A percentile compares a stretch with the other conserved stretches of the same genome.
These are phyloP conservation scores for Botrytis medusae DNA, from an alignment of 2,329 filamentous ascomycete genomes.

Conservation along the genomic window DNA sequence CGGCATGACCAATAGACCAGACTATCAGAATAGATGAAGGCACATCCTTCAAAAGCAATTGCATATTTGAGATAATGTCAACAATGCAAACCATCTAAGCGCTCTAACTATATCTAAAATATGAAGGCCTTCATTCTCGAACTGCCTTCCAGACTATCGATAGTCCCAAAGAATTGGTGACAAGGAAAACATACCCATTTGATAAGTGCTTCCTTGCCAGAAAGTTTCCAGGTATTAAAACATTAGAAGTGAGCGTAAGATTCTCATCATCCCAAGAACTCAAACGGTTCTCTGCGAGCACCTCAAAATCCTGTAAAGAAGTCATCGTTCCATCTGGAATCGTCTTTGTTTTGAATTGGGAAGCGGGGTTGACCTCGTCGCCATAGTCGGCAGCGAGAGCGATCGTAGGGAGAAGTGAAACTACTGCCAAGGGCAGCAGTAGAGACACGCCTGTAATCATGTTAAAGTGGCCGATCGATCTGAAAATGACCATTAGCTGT, in stretches of 20 bases:
- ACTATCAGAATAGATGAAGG: background rate
- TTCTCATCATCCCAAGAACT: constrained; percentile 16
- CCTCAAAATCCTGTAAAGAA: constrained; percentile 1
- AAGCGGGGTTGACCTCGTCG: constrained; percentile 24
- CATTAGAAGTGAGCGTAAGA: constrained; percentile 14
- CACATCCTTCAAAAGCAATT: no score
- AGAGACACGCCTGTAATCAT: background rate
- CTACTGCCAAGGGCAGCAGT: background rate
- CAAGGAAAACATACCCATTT: constrained; percentile 27
- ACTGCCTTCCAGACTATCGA: background rate
- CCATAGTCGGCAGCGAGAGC: background rate
- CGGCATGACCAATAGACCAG: background rate
- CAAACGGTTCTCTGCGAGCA: constrained; percentile 18
- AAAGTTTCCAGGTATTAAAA: constrained; percentile 24
- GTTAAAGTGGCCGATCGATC: background rate
- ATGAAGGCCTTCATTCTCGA: background rate
- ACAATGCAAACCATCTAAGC: background rate
- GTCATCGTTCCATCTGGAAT: constrained; percentile 20
- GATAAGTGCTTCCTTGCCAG: constrained; percentile 23
- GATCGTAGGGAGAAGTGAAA: background rate
- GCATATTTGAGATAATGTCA: background rate
- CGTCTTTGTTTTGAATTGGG: constrained; percentile 22
- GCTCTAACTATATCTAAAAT: background rate
- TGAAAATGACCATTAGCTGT: background rate
- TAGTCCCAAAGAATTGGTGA: background rate